phyloP scores from a whole-genome alignment of 306 rosid genomes.

The Castanopsis chinensis region DNA sequence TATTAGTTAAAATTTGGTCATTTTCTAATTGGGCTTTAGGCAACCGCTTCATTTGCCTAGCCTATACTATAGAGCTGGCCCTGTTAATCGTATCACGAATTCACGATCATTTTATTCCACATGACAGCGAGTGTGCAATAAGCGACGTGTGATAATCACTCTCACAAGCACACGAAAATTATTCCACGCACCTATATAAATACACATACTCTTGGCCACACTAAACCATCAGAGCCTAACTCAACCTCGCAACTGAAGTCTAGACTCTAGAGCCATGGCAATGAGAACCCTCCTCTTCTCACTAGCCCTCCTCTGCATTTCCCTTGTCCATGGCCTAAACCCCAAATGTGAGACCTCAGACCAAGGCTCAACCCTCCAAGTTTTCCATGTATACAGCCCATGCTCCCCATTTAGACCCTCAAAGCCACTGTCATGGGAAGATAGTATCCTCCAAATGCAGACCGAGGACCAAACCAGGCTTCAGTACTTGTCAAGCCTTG shows the following conservation, averaged over 20 bases:
- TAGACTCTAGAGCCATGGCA: conserved; percentile 5
- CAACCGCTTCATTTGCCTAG: no score
- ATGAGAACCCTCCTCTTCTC: conserved; percentile 34
- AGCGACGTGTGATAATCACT: no score
- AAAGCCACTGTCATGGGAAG: conserved; percentile 64
- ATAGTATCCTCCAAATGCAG: conserved; percentile 54
- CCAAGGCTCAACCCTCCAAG: conserved; percentile 57
- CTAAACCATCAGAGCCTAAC: background rate
- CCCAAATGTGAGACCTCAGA: conserved; percentile 44
- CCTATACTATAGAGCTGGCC: no score
- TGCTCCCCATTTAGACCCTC: conserved; percentile 74
- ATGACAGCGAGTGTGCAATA: no score
- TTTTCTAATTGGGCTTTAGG: no score
- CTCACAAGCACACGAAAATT: background rate
- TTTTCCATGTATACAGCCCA: conserved; percentile 66
- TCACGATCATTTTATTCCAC: no score
- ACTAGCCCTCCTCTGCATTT: conserved; percentile 22
- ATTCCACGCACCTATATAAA: conserved; percentile 30
- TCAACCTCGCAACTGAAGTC: background rate
- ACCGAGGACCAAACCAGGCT: conserved; percentile 65
- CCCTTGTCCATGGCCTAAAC: conserved; percentile 34
- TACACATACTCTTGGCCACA: background rate
- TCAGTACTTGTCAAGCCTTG: conserved; percentile 52
- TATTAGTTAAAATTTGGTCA: no score
- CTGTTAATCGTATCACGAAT: no score